These are phyloP conservation scores for Massarina eburnea DNA, from an alignment of 2,329 filamentous ascomycete species.

Conservation along the genomic window DNA sequence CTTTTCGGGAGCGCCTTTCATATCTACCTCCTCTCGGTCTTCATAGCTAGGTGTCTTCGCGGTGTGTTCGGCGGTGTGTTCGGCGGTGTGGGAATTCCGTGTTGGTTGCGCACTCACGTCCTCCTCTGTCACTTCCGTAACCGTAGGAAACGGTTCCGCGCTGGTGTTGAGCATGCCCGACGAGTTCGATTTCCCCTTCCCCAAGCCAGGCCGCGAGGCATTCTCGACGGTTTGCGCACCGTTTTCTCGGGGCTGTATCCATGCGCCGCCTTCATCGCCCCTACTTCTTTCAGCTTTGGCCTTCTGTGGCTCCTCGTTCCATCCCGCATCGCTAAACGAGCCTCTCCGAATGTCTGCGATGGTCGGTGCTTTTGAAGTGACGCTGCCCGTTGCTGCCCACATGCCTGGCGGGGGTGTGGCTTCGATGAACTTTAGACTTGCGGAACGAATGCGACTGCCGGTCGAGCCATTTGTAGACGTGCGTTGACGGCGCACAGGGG, in stretches of 20 bases:
- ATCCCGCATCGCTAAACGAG: slow-evolving; percentile 37
- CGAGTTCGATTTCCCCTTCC: slow-evolving; percentile 10
- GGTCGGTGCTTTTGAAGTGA: slow-evolving; percentile 46
- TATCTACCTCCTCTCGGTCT: slow-evolving; percentile 14
- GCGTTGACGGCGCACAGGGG: slow-evolving; percentile 23
- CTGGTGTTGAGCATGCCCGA: slow-evolving; percentile 14
- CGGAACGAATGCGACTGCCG: slow-evolving; percentile 33
- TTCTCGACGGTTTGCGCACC: slow-evolving; percentile 6
- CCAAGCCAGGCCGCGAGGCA: slow-evolving; percentile 4
- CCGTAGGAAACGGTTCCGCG: slow-evolving; percentile 30
- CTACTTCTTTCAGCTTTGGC: slow-evolving; percentile 30
- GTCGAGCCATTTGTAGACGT: slow-evolving; percentile 37
- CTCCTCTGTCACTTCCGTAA: slow-evolving; percentile 27
- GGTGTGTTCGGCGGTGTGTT: slow-evolving; percentile 5
- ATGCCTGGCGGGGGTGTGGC: slow-evolving; percentile 44
- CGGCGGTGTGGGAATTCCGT: slow-evolving; percentile 3
- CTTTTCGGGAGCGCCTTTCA: slow-evolving; percentile 14
- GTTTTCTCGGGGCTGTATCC: slow-evolving; percentile 8
- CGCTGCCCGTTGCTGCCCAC: slow-evolving; percentile 49
- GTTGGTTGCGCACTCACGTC: slow-evolving; percentile 12
- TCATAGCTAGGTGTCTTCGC: slow-evolving; percentile 10
- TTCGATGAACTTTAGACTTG: slow-evolving; percentile 42
- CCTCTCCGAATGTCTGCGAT: slow-evolving; percentile 46
- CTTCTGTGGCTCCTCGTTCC: slow-evolving; percentile 33
- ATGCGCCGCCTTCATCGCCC: slow-evolving; percentile 16